phyloP scores from a whole-genome alignment of 345 rosid species.

The Ceriops tagal region DNA sequence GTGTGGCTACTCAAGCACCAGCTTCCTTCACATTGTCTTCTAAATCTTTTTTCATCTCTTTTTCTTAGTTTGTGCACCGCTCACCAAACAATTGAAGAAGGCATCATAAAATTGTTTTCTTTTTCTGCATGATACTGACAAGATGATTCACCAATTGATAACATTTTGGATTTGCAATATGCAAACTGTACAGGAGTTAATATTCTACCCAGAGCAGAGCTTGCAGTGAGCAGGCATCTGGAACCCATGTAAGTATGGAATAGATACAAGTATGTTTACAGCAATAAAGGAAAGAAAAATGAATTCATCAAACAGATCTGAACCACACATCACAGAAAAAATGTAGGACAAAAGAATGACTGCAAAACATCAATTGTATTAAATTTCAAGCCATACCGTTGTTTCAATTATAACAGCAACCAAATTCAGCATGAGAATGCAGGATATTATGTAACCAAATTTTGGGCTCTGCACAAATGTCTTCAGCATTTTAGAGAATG shows the following conservation, averaged over 20 bases:
- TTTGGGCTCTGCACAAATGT: constrained; percentile 57
- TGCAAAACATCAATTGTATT: no score
- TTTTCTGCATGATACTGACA: neutral
- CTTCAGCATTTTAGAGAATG: constrained; percentile 69
- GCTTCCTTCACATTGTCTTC: no score
- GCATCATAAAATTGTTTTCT: neutral
- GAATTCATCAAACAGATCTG: neutral
- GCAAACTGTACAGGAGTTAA: neutral
- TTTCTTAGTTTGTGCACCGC: no score
- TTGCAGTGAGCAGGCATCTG: neutral
- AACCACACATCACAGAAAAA: neutral
- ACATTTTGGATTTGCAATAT: neutral
- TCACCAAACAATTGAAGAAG: neutral
- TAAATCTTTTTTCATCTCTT: no score
- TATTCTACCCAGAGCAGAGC: neutral
- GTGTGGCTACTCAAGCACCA: no score
- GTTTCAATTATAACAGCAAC: constrained; percentile 83
- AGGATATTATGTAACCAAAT: constrained; percentile 73
- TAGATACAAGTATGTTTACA: neutral
- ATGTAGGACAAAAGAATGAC: neutral
- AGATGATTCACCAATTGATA: neutral
- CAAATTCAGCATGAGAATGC: constrained; percentile 70
- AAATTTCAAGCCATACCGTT: constrained; percentile 55
- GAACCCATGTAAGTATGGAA: neutral
- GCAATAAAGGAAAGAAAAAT: neutral